Base-by-base conservation (phyloP, 306 rosid species). In the Sindora glabra region DNA sequence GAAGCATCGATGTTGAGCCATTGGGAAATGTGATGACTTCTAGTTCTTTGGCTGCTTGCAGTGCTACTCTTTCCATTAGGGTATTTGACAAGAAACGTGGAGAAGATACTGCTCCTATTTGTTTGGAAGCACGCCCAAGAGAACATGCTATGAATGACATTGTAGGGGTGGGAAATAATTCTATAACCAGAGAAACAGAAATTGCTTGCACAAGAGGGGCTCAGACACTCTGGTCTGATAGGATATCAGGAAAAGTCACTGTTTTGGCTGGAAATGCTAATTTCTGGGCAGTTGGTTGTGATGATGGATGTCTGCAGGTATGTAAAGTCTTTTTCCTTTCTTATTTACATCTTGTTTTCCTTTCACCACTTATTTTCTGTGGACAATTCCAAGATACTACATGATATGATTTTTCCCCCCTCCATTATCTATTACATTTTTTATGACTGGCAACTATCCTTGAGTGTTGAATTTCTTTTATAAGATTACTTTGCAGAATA, bases 261-360 rank as follows among this genome's bases (percentile, higher is more conserved):
- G 99, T 92, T 68, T 78, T 92, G 69, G 96, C 95, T 56, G 99
- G 99, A 66, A 89, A 92, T 68, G 74, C 81, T 36, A 92, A 92
- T 69, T 89, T 92, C 65, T 92, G 96, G 99, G 94, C 94, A 18
- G 94, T 89, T 60, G 99, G 99, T 50, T 89, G 95, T 82, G 96
- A 89, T 57, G 99, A 92, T 84, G 99, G 99, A 70, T 83, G 90
- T 83, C 54, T 92, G 29, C 99, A 86, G 95, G 99, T 89, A 74
- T 59, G 44, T 58, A 6, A 70, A 32, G 30, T 37, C 30, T n/a
- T 58, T 17, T 45, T 59, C 44, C 7, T 42, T 26, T 36, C 45
- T 48, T 61, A 23, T 49, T 8, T 18, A 29, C 0, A 51, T 19
- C 11, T 48, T 40, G 23, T 36, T 54, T 70, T 26, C 26, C 32